Conservation (phyloP, 192 early-diverging fungal species). For the Entophlyctis helioformis region DNA sequence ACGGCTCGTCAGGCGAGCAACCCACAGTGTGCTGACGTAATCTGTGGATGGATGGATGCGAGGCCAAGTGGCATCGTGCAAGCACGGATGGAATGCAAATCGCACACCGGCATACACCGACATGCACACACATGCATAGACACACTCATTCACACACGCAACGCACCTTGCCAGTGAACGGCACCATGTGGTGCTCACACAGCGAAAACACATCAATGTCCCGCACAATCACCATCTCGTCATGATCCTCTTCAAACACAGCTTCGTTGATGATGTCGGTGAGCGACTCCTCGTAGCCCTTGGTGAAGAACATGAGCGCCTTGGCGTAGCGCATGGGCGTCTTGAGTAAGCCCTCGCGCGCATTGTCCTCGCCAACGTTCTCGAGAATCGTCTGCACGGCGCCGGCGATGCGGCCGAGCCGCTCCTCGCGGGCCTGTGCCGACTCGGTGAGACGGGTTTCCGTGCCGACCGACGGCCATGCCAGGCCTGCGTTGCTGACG, state of each 20-base stretch:
- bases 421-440: constrained; percentile 50
- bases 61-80: neutral
- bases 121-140: neutral
- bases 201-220: constrained; percentile 92
- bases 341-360: constrained; percentile 87
- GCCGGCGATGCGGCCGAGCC: constrained; percentile 67
- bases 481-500: too few relatives aligned
- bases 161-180: constrained; percentile 86
- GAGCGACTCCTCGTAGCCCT: constrained; percentile 94
- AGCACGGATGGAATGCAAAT: neutral
- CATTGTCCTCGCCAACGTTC: constrained; percentile 88
- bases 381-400: constrained; percentile 82
- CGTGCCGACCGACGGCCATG: constrained; percentile 59
- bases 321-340: constrained; percentile 95
- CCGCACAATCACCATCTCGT: constrained; percentile 99
- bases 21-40: too few relatives aligned
- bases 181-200: constrained; percentile 98
- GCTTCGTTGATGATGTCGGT: constrained; percentile 86
- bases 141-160: neutral
- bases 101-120: neutral
- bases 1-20: too few relatives aligned
- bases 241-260: constrained; percentile 96
- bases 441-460: constrained; percentile 67
- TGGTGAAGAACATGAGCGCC: constrained; percentile 94
- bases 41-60: too few relatives aligned